phyloP scores from a whole-genome alignment of 108 stramenopile genomes.

The Aureococcus anophagefferens region DNA sequence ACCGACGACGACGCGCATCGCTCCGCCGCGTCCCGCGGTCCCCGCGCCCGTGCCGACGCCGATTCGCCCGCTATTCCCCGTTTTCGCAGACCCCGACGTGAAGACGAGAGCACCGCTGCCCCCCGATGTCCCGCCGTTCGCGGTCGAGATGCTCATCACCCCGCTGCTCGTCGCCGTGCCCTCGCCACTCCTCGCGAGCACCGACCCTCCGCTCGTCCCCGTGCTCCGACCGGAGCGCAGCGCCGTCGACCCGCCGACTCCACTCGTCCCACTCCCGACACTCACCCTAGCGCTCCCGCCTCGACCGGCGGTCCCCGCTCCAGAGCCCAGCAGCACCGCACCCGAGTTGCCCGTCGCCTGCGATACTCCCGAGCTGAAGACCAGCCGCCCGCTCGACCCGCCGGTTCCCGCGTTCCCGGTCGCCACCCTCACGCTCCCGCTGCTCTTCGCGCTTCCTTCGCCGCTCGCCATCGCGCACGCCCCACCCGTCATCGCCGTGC shows the following conservation, averaged over 20 bases:
- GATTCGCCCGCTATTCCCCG: not conserved
- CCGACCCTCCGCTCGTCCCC: conserved; percentile 4
- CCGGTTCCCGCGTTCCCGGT: conserved; percentile 23
- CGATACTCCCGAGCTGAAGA: conserved; percentile 23
- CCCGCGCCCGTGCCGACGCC: not conserved
- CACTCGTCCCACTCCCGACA: conserved; percentile 25
- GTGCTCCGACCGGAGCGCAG: conserved; percentile 6
- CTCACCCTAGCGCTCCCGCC: conserved; percentile 27
- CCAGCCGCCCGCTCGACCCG: conserved; percentile 19
- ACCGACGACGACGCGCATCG: not conserved
- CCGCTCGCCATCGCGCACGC: not conserved
- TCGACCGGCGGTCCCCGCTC: conserved; percentile 20
- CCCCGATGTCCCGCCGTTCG: not conserved
- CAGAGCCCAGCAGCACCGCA: conserved; percentile 16
- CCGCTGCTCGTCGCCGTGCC: not conserved
- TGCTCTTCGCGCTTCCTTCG: not conserved
- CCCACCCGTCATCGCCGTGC: not conserved
- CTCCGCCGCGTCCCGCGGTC: not conserved
- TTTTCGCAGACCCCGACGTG: not conserved
- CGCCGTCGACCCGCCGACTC: conserved; percentile 16
- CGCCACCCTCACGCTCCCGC: not conserved
- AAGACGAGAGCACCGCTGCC: not conserved
- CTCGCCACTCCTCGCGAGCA: not conserved
- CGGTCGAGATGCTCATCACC: not conserved
- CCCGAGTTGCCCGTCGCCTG: conserved; percentile 16